A percentile compares a stretch with the other conserved stretches of the same genome.
Conservation (phyloP, 306 rosid genomes). For the Glycine latifolia region DNA sequence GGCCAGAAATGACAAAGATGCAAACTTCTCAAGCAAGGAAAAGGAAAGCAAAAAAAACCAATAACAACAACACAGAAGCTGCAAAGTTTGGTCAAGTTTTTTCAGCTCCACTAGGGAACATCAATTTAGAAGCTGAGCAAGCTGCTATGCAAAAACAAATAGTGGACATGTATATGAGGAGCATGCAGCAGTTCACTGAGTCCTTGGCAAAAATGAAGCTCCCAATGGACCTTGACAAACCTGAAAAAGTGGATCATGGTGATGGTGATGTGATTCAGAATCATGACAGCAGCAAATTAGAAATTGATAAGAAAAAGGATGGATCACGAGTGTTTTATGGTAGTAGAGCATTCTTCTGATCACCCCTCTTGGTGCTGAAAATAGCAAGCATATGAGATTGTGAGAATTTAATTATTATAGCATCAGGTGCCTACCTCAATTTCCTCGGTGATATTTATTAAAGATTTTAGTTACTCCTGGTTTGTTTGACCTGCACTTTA, state of each 20-base stretch:
- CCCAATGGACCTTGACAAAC: conserved; percentile 80
- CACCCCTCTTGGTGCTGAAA: conserved; percentile 40
- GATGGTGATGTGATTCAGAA: conserved; percentile 61
- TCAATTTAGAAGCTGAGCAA: conserved; percentile 77
- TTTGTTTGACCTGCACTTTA: conserved; percentile 24
- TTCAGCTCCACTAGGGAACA: conserved; percentile 73
- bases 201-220: conserved; percentile 91
- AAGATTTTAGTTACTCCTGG: conserved; percentile 8
- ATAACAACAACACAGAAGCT: conserved; percentile 46
- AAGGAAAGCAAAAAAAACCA: conserved; percentile 43
- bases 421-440: conserved; percentile 24
- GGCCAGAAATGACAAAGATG: conserved; percentile 53
- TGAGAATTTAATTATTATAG: conserved; percentile 31
- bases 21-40: conserved; percentile 54
- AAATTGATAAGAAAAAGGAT: conserved; percentile 69
- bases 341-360: conserved; percentile 84
- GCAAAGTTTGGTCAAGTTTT: conserved; percentile 65
- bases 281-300: conserved; percentile 53
- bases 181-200: conserved; percentile 90
- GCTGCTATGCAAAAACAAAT: conserved; percentile 88
- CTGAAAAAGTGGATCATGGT: conserved; percentile 56
- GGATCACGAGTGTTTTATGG: conserved; percentile 90
- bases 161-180: conserved; percentile 90
- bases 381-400: conserved; percentile 24
- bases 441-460: conserved; percentile 43